A percentile compares a stretch with the other conserved stretches of the same genome.
These are phyloP conservation scores for Hypoxylon sp. DNA, from an alignment of 2,329 filamentous ascomycete species.

Conservation along the genomic window DNA sequence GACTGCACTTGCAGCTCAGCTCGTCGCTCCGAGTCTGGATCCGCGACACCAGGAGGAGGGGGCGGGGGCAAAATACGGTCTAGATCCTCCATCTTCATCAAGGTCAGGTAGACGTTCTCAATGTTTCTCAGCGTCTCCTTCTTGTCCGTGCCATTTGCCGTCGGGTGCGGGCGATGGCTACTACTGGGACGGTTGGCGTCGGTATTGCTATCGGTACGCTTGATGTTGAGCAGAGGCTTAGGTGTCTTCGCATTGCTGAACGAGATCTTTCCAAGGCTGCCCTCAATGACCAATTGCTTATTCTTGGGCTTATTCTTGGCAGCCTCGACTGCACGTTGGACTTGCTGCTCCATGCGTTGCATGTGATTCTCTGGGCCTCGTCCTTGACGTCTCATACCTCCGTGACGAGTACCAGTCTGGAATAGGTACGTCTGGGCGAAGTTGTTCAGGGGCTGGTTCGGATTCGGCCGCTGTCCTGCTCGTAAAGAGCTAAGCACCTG, in stretches of 20 bases:
- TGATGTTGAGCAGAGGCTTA: slow-evolving; percentile 93
- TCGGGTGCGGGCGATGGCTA: slow-evolving; percentile 50
- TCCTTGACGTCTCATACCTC: slow-evolving; percentile 76
- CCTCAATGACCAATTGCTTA: slow-evolving; percentile 94
- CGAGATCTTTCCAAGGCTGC: slow-evolving; percentile 95
- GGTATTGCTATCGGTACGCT: slow-evolving; percentile 77
- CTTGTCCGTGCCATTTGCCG: slow-evolving; percentile 68
- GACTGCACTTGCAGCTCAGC: slow-evolving; percentile 88
- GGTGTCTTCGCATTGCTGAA: slow-evolving; percentile 99
- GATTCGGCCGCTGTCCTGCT: slow-evolving; percentile 87
- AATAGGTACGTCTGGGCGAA: slow-evolving; percentile 98
- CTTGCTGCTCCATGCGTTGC: slow-evolving; percentile 99
- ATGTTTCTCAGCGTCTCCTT: slow-evolving; percentile 87
- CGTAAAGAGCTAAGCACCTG: slow-evolving; percentile 96
- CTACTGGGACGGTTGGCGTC: slow-evolving; percentile 63
- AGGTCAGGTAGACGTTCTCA: slow-evolving; percentile 83
- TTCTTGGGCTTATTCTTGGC: slow-evolving; percentile 98
- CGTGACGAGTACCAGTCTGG: slow-evolving; percentile 87
- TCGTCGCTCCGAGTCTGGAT: slow-evolving; percentile 76
- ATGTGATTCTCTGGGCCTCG: slow-evolving; percentile 94
- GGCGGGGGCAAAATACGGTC: slow-evolving; percentile 79
- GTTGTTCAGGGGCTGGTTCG: slow-evolving; percentile 90
- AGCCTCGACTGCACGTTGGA: slow-evolving; percentile 94
- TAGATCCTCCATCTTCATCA: slow-evolving; percentile 96
- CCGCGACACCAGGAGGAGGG: slow-evolving; percentile 66